Conservation (phyloP, 352 stramenopile species). For the Globisporangium canariense region DNA sequence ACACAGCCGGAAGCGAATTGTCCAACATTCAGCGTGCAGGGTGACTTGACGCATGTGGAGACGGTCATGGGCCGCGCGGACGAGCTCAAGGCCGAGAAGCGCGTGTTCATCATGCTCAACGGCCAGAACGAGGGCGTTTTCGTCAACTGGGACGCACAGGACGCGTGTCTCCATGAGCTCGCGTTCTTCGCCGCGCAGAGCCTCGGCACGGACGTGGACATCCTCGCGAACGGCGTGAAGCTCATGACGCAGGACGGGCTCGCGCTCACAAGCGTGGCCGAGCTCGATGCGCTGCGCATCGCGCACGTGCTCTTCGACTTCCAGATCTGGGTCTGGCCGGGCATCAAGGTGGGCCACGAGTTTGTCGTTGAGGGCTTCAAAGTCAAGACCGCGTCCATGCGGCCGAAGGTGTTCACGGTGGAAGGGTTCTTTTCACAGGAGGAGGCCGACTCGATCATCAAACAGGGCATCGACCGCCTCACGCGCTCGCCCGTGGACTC, state of each 20-base stretch:
- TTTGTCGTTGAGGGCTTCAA: conserved; percentile 45
- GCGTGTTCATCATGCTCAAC: conserved; percentile 72
- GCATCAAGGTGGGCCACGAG: conserved; percentile 59
- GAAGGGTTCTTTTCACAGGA: conserved; percentile 59
- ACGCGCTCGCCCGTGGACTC: conserved; percentile 59
- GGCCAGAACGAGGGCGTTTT: conserved; percentile 55
- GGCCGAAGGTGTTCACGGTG: conserved; percentile 59
- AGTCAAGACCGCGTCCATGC: conserved; percentile 61
- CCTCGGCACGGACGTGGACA: conserved; percentile 44
- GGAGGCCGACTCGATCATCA: conserved; percentile 56
- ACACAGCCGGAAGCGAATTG: conserved; percentile 16
- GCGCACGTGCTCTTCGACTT: conserved; percentile 65
- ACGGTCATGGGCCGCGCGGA: conserved; percentile 26
- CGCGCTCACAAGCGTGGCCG: conserved; percentile 31
- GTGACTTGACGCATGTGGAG: conserved; percentile 35
- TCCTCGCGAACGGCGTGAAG: conserved; percentile 50
- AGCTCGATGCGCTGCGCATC: conserved; percentile 41
- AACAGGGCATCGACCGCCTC: conserved; percentile 41
- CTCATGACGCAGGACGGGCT: conserved; percentile 52
- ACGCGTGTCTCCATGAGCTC: conserved; percentile 47
- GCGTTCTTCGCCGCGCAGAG: conserved; percentile 29
- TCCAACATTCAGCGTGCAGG: conserved; percentile 22
- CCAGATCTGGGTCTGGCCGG: conserved; percentile 78
- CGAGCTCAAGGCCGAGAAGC: conserved; percentile 27
- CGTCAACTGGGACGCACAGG: conserved; percentile 30